phyloP scores from a whole-genome alignment of 345 rosid genomes.

The Rubroshorea leprosula region DNA sequence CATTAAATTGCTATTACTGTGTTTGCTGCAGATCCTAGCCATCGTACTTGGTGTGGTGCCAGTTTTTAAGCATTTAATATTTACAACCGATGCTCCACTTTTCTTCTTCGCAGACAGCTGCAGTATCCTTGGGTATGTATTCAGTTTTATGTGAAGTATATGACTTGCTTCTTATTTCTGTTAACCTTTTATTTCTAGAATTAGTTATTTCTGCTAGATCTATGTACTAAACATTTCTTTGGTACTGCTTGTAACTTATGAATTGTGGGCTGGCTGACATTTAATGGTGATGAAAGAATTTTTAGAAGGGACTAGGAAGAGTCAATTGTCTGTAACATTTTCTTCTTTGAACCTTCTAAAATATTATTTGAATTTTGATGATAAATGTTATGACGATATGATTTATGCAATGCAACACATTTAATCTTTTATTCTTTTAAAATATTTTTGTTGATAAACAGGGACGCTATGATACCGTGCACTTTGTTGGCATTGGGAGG shows the following conservation, averaged over 20 bases:
- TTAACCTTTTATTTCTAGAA: background rate
- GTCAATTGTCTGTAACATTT: background rate
- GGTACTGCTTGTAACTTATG: background rate
- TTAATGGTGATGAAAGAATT: background rate
- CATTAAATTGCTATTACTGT: constrained; percentile 12
- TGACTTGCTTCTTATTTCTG: constrained; percentile 5
- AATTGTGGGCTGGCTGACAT: background rate
- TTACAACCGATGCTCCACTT: constrained; percentile 81
- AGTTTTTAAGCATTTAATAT: constrained; percentile 65
- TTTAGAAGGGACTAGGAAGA: background rate
- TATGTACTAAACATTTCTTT: background rate
- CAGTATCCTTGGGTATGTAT: constrained; percentile 92
- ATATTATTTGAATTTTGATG: background rate
- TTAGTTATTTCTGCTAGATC: background rate
- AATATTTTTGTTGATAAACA: constrained; percentile 21
- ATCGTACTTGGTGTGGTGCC: constrained; percentile 80
- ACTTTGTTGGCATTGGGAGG: constrained; percentile 94
- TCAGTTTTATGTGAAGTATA: constrained; percentile 4
- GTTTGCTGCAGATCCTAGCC: constrained; percentile 66
- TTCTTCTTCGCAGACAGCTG: constrained; percentile 98
- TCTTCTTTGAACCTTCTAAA: background rate
- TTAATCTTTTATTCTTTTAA: constrained; percentile 2
- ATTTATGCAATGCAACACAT: background rate
- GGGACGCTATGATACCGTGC: constrained; percentile 99
- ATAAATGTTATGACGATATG: background rate